phyloP scores from a whole-genome alignment of 2,329 filamentous ascomycete genomes.

The Ceratocystis albifundus region DNA sequence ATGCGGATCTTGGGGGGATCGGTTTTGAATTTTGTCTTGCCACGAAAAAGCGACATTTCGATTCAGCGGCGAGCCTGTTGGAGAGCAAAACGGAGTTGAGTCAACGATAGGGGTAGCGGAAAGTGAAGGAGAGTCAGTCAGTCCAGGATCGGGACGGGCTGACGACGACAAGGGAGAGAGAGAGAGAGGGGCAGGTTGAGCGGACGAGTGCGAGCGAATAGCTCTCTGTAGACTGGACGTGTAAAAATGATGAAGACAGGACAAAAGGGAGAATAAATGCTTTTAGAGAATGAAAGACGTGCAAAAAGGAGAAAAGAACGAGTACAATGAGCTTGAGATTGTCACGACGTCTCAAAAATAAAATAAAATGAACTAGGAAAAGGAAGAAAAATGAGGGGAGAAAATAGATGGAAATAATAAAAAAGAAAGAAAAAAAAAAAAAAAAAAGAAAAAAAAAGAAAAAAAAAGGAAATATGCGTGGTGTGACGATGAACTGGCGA shows the following conservation, averaged over 20 bases:
- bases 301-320: background rate
- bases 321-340: background rate
- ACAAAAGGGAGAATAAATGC: conserved; percentile 5
- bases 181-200: background rate
- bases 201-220: background rate
- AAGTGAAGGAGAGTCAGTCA: background rate
- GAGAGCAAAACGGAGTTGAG: background rate
- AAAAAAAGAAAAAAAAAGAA: background rate
- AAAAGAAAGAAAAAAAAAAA: background rate
- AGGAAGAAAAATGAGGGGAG: conserved; percentile 8
- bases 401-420: no score
- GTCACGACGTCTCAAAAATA: background rate
- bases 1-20: conserved; percentile 41
- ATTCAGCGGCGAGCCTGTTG: background rate
- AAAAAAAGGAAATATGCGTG: background rate
- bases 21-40: conserved; percentile 42
- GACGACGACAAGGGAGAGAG: conserved; percentile 3
- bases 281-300: background rate
- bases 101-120: background rate
- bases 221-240: background rate
- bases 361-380: background rate
- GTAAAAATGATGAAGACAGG: conserved; percentile 9
- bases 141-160: background rate
- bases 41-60: conserved; percentile 32
- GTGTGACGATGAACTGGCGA: background rate